Evolutionary conservation across 192 early-diverging fungal genomes (phyloP).

Genomic region (Backusella macrospora): DNA sequence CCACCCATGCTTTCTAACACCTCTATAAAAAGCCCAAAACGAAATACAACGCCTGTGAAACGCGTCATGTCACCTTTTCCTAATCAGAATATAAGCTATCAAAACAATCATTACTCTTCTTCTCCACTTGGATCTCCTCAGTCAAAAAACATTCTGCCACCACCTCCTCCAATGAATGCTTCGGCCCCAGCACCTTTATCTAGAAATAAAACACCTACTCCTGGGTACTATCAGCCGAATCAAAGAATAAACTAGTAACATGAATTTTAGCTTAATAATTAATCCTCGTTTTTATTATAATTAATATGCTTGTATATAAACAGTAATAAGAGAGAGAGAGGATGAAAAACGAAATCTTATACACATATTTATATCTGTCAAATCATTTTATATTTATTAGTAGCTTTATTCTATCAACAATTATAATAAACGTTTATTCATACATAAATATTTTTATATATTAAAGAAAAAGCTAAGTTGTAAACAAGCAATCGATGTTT

Average conservation of each 20-base stretch:
- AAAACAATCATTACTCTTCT: background rate
- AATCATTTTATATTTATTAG: no score
- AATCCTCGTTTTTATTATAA: no score
- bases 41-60: background rate
- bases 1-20: constrained; percentile 42
- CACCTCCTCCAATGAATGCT: constrained; percentile 8
- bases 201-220: background rate
- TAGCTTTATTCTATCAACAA: no score
- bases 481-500: no score
- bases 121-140: background rate
- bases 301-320: no score
- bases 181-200: background rate
- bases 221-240: background rate
- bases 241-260: background rate
- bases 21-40: background rate
- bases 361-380: no score
- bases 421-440: no score
- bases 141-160: background rate
- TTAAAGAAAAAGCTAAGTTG: no score
- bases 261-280: no score
- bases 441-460: no score
- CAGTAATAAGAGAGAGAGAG: no score
- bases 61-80: constrained; percentile 10
- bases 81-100: background rate
- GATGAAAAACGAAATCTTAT: no score